Conservation (phyloP, 805 yeast genomes). For the Myxozyma melibiosi region DNA sequence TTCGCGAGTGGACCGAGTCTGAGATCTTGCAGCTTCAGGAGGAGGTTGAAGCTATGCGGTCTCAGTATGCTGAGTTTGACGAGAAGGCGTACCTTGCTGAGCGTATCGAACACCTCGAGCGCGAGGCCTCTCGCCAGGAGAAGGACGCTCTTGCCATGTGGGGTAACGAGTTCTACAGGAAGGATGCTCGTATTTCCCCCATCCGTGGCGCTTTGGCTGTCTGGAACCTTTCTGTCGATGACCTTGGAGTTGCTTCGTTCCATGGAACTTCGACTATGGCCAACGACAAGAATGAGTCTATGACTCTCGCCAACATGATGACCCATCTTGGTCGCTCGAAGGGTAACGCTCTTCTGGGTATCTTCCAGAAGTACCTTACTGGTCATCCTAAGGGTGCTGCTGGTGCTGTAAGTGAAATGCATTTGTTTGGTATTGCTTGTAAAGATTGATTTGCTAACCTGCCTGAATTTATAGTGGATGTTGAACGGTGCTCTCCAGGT, state of each 20-base stretch:
- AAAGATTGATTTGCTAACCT: background rate
- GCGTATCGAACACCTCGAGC: constrained; percentile 81
- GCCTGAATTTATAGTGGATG: constrained; percentile 69
- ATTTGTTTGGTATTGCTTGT: background rate
- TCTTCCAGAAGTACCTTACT: constrained; percentile 97
- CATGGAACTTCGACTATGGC: constrained; percentile 99
- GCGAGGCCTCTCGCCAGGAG: constrained; percentile 82
- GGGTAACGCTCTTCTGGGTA: constrained; percentile 97
- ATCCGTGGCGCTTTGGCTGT: constrained; percentile 95
- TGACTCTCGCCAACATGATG: constrained; percentile 90
- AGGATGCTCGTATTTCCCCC: constrained; percentile 94
- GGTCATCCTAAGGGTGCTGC: constrained; percentile 99
- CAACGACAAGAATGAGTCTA: constrained; percentile 96
- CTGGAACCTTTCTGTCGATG: constrained; percentile 90
- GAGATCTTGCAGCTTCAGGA: constrained; percentile 72
- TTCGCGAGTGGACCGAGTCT: constrained; percentile 79
- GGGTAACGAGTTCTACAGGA: constrained; percentile 92
- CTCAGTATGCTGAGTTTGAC: constrained; percentile 47
- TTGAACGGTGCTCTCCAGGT: constrained; percentile 96
- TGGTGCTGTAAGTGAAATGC: constrained; percentile 66
- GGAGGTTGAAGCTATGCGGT: constrained; percentile 61
- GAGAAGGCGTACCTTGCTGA: constrained; percentile 63
- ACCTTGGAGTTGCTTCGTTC: constrained; percentile 94
- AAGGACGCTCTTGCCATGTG: constrained; percentile 88
- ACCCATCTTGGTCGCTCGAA: constrained; percentile 91